These are phyloP conservation scores for Colletotrichum destructivum DNA, from an alignment of 2,329 filamentous ascomycete genomes.

Conservation along the genomic window DNA sequence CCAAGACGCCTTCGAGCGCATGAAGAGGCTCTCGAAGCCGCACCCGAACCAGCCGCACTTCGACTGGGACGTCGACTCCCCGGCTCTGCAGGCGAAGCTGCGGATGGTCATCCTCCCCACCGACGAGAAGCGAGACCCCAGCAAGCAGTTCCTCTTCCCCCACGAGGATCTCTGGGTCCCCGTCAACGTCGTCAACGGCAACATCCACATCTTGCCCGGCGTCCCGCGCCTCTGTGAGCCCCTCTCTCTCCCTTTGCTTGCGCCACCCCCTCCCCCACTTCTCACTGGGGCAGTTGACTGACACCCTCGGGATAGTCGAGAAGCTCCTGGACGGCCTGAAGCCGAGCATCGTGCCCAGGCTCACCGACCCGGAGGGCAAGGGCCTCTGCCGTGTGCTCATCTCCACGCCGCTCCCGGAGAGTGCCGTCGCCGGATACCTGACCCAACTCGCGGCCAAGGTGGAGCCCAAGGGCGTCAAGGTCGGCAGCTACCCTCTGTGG, in stretches of 20 bases:
- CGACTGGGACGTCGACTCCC: conserved; percentile 87
- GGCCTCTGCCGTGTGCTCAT: conserved; percentile 85
- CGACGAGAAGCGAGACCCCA: conserved; percentile 75
- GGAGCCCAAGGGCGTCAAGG: conserved; percentile 85
- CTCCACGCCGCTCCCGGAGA: conserved; percentile 90
- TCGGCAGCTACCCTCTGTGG: conserved; percentile 96
- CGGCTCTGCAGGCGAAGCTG: conserved; percentile 83
- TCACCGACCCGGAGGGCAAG: conserved; percentile 85
- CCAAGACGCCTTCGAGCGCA: conserved; percentile 81
- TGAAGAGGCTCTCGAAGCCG: conserved; percentile 85
- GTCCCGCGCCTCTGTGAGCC: conserved; percentile 82
- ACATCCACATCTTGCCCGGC: conserved; percentile 93
- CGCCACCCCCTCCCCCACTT: background rate
- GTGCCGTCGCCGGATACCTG: conserved; percentile 85
- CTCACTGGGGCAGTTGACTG: conserved; percentile 6
- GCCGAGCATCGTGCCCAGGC: conserved; percentile 76
- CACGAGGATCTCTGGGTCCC: conserved; percentile 92
- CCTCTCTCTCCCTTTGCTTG: background rate
- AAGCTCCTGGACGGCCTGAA: conserved; percentile 83
- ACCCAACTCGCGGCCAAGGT: conserved; percentile 84
- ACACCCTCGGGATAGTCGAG: conserved; percentile 67
- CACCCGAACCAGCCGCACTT: conserved; percentile 82
- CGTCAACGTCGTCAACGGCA: conserved; percentile 89
- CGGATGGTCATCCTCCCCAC: conserved; percentile 92
- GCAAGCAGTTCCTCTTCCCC: conserved; percentile 84